Base-by-base conservation (phyloP, 352 stramenopile genomes). In the Phytophthora nicotianae region DNA sequence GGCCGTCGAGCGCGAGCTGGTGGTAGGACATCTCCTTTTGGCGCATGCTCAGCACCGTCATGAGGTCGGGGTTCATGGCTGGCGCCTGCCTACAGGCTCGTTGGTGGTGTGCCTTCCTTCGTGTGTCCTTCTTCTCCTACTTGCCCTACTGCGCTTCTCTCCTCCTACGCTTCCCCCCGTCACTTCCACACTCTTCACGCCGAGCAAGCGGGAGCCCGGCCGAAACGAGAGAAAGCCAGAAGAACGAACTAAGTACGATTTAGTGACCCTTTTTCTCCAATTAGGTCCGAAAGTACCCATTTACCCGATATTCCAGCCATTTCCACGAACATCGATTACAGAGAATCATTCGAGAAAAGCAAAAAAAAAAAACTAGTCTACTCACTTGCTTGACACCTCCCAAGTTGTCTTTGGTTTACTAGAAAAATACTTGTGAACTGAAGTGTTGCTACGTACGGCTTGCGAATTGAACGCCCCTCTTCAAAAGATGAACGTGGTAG, bases 1-100 rank as follows among this genome's bases (percentile, higher is more conserved):
- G 61, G 16, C 57, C 46, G 23, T 68, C 57, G 17, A 77, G 72
- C 50, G 74, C 71, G 47, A 86, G 72, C 38, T 89, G 77, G 70
- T 90, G 76, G 76, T 89, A 92, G 38, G 75, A 78, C 81, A 92
- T 89, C 62, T 92, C 83, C 57, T 89, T 90, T 65, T 90, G 79
- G 48, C 83, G 83, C 83, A 92, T 92, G 57, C 80, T 89, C 24
- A 89, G 68, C 68, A 92, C 83, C 63, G 78, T 82, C 83, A 92
- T 92, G 45, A 89, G 68, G 56, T 80, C 72, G 35, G 72, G 62
- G 50, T 80, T 80, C 72, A 79, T 80, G 68, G 50, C 50, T 48
- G 37, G 46, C 58, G 35, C 54, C 56, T 68, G 50, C 32, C 24
- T 55, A 17, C 52, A n/a, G 40, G 17, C n/a, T 46, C 40, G 40